These are phyloP conservation scores for Dendryphion nanum DNA, from an alignment of 2,329 filamentous ascomycete genomes.

Conservation along the genomic window DNA sequence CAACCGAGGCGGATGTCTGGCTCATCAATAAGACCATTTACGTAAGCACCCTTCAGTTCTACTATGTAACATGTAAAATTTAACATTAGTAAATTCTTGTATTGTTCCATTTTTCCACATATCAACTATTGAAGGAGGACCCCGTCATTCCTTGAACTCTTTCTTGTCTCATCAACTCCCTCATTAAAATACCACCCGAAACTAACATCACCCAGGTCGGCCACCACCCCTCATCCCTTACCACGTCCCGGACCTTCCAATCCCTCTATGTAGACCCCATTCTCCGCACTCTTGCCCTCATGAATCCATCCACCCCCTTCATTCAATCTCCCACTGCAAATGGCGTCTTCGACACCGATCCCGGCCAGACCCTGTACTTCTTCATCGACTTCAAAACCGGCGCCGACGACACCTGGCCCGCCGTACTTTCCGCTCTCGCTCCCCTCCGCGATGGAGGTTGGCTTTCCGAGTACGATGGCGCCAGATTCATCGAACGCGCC, in stretches of 20 bases:
- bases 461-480: slow-evolving; percentile 53
- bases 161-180: too few species aligned
- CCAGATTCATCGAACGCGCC: slow-evolving; percentile 46
- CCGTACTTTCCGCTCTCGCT: slow-evolving; percentile 55
- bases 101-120: neutral
- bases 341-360: slow-evolving; percentile 60
- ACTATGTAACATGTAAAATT: slow-evolving; percentile 1
- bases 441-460: slow-evolving; percentile 56
- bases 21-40: slow-evolving; percentile 55
- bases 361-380: slow-evolving; percentile 60
- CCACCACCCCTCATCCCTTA: slow-evolving; percentile 55
- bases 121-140: neutral
- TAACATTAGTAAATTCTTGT: too few species aligned
- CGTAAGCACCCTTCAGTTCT: slow-evolving; percentile 45
- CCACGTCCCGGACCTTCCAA: slow-evolving; percentile 52
- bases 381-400: slow-evolving; percentile 65
- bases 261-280: slow-evolving; percentile 62
- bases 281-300: slow-evolving; percentile 52
- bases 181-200: neutral
- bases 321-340: slow-evolving; percentile 48
- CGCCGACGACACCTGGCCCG: slow-evolving; percentile 55
- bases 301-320: slow-evolving; percentile 57
- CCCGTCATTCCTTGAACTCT: neutral
- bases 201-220: slow-evolving; percentile 47
- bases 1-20: slow-evolving; percentile 62